phyloP scores from a whole-genome alignment of 2,329 filamentous ascomycete genomes.

The Penicillium janthinellum region DNA sequence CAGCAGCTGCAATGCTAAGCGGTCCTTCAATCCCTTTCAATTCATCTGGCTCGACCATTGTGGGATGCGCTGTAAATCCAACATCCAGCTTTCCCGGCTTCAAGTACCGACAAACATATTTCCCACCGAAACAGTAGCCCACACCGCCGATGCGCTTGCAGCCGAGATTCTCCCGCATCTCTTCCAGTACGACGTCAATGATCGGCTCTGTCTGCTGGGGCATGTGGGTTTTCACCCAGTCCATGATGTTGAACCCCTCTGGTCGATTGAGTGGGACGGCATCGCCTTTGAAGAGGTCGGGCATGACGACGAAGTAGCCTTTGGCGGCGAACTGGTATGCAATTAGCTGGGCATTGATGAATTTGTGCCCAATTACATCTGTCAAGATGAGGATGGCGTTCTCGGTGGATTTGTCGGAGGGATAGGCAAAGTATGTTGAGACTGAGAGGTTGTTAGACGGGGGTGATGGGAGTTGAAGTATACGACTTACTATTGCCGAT shows the following conservation, averaged over 20 bases:
- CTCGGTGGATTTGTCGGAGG: slow-evolving; percentile 49
- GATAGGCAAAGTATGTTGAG: slow-evolving; percentile 54
- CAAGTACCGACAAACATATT: slow-evolving; percentile 47
- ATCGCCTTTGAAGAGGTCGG: slow-evolving; percentile 70
- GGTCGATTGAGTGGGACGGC: slow-evolving; percentile 56
- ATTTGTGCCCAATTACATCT: slow-evolving; percentile 57
- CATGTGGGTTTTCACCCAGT: slow-evolving; percentile 50
- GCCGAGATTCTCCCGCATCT: slow-evolving; percentile 32
- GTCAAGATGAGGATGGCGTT: slow-evolving; percentile 56
- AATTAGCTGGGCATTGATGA: slow-evolving; percentile 60
- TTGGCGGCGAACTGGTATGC: slow-evolving; percentile 72
- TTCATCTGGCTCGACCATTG: slow-evolving; percentile 21
- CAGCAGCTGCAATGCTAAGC: slow-evolving; percentile 23
- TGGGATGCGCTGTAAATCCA: slow-evolving; percentile 26
- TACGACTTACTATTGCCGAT: slow-evolving; percentile 40
- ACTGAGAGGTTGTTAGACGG: slow-evolving; percentile 36
- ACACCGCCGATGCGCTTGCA: slow-evolving; percentile 45
- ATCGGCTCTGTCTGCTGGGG: slow-evolving; percentile 53
- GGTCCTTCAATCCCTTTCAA: slow-evolving; percentile 21
- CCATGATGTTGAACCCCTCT: slow-evolving; percentile 51
- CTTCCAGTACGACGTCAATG: slow-evolving; percentile 45
- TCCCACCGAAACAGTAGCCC: slow-evolving; percentile 55
- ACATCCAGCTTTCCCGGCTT: slow-evolving; percentile 17
- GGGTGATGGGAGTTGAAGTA: background rate
- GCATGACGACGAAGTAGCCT: slow-evolving; percentile 66